Conservation (phyloP, 495 filamentous ascomycete species). For the Jackrogersella multiformis region DNA sequence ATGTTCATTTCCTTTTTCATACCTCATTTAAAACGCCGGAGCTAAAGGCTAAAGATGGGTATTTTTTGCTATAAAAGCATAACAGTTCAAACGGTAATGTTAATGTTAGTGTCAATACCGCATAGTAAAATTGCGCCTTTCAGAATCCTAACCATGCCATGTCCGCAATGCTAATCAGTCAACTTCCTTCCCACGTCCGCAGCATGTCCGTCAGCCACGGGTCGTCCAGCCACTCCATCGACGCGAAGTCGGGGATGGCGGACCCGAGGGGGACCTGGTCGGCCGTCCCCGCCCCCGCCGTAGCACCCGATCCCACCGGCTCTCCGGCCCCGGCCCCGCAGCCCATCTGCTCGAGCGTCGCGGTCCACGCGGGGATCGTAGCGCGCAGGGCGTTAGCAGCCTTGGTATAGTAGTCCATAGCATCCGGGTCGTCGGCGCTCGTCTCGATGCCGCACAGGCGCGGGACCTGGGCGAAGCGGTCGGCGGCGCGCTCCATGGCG, state of each 20-base stretch:
- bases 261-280: conserved; percentile 7
- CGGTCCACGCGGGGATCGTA: conserved; percentile 35
- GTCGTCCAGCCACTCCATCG: conserved; percentile 38
- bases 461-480: conserved; percentile 27
- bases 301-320: neutral
- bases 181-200: conserved; percentile 28
- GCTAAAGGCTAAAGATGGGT: too few relatives aligned
- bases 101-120: too few relatives aligned
- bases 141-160: neutral
- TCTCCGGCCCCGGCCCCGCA: neutral
- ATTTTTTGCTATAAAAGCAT: too few relatives aligned
- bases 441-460: conserved; percentile 30
- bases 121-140: neutral
- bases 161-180: neutral
- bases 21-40: too few relatives aligned
- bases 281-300: neutral
- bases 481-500: conserved; percentile 17
- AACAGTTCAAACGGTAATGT: too few relatives aligned
- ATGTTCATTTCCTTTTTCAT: too few relatives aligned
- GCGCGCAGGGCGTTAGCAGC: conserved; percentile 27
- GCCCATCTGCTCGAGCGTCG: conserved; percentile 29
- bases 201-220: conserved; percentile 39
- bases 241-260: conserved; percentile 14
- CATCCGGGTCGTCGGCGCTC: conserved; percentile 26
- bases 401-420: conserved; percentile 35